These are phyloP conservation scores for Dentipellis fragilis DNA, from an alignment of 768 basidiomycete genomes.

Conservation along the genomic window DNA sequence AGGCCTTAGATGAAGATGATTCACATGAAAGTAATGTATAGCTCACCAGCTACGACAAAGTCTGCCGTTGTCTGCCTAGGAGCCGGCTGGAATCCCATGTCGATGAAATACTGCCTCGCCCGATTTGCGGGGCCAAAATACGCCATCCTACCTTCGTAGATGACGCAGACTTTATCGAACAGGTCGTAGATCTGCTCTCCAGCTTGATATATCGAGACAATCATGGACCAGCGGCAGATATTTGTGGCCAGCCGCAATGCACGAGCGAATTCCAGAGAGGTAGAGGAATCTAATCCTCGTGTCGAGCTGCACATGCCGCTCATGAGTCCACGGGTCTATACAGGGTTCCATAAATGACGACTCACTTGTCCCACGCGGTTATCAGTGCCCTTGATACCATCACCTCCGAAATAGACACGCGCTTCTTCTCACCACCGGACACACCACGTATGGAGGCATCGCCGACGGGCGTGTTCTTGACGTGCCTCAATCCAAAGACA, in stretches of 20 bases:
- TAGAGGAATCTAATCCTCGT: slow-evolving; percentile 41
- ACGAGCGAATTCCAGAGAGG: slow-evolving; percentile 49
- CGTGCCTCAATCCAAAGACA: slow-evolving; percentile 56
- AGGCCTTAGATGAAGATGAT: neutral
- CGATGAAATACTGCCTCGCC: slow-evolving; percentile 64
- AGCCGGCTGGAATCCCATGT: slow-evolving; percentile 48
- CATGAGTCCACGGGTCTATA: neutral
- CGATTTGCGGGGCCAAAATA: slow-evolving; percentile 62
- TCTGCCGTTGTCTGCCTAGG: slow-evolving; percentile 52
- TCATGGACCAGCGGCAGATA: slow-evolving; percentile 34
- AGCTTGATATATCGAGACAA: slow-evolving; percentile 84
- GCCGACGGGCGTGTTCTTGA: slow-evolving; percentile 62
- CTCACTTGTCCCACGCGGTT: slow-evolving; percentile 70
- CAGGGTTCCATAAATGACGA: neutral
- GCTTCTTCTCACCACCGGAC: slow-evolving; percentile 67
- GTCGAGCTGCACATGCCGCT: slow-evolving; percentile 30
- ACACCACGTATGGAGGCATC: slow-evolving; percentile 69
- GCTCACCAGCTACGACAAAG: slow-evolving; percentile 38
- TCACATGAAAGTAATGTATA: neutral
- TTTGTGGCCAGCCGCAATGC: slow-evolving; percentile 50
- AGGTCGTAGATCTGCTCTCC: slow-evolving; percentile 53
- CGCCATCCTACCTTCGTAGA: slow-evolving; percentile 64
- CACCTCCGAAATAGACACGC: slow-evolving; percentile 72
- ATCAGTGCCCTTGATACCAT: slow-evolving; percentile 53
- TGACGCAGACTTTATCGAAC: slow-evolving; percentile 77